Evolutionary conservation across 352 stramenopile species (phyloP).

Genomic region (Ophiocytium majus): DNA sequence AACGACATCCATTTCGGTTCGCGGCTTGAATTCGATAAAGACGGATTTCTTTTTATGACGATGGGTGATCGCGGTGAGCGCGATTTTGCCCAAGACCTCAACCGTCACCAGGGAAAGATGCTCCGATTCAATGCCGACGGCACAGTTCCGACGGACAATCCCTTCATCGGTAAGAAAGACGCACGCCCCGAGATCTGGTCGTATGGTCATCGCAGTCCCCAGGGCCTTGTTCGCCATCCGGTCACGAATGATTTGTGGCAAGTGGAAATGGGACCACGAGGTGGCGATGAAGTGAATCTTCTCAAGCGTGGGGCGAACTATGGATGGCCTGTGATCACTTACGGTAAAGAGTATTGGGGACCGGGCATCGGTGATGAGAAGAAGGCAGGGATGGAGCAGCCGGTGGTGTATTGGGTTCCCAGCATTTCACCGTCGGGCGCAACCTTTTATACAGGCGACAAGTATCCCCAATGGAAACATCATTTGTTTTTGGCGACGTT

Average conservation of each 20-base stretch:
- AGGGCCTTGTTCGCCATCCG: not conserved
- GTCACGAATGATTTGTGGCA: not conserved
- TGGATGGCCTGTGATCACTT: not conserved
- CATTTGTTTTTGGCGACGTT: not conserved
- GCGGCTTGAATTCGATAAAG: not conserved
- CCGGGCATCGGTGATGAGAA: not conserved
- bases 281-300: constrained; percentile 11
- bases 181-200: not conserved
- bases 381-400: not conserved
- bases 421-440: not conserved
- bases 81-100: not conserved
- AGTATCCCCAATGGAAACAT: constrained; percentile 9
- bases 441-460: constrained; percentile 3
- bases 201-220: not conserved
- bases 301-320: not conserved
- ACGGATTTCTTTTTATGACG: not conserved
- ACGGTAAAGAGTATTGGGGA: not conserved
- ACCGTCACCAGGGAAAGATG: not conserved
- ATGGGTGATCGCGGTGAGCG: not conserved
- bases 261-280: not conserved
- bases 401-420: constrained; percentile 2
- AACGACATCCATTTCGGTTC: constrained; percentile 4
- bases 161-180: not conserved
- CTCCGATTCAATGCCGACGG: not conserved
- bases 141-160: constrained; percentile 6